Conservation (phyloP, 805 yeast species). For the Lipomyces starkeyi region DNA sequence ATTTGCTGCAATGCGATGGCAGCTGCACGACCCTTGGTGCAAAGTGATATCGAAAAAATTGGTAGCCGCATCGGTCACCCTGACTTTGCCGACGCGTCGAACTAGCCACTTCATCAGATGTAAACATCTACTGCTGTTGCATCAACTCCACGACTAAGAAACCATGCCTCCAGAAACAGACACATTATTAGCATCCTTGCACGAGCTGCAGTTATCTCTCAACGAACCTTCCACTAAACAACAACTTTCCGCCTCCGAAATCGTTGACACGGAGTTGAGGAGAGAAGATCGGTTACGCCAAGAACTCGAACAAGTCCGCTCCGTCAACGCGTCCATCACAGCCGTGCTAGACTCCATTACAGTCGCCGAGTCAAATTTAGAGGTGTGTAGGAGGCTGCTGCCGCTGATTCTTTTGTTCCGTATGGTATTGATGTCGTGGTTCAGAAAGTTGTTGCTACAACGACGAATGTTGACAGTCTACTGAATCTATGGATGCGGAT, state of each 20-base stretch:
- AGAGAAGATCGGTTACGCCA: constrained; percentile 24
- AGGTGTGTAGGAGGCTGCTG: constrained; percentile 17
- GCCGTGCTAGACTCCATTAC: constrained; percentile 28
- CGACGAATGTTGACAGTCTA: constrained; percentile 42
- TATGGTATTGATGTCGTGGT: too few species aligned
- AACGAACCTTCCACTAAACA: background rate
- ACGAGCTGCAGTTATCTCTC: background rate
- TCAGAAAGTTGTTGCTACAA: constrained; percentile 35
- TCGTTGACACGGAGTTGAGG: background rate
- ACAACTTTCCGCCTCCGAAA: background rate
- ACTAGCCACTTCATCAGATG: too few species aligned
- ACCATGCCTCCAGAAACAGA: constrained; percentile 5
- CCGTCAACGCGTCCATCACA: constrained; percentile 28
- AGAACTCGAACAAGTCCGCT: constrained; percentile 30
- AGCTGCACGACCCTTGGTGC: too few species aligned
- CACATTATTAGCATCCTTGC: background rate
- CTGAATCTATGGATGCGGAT: constrained; percentile 44
- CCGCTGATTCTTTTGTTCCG: background rate
- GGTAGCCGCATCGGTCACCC: too few species aligned
- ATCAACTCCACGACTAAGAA: background rate
- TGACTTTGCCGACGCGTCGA: too few species aligned
- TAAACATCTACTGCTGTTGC: background rate
- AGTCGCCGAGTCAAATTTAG: constrained; percentile 31
- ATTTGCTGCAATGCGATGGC: too few species aligned
- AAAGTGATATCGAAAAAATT: too few species aligned